These are phyloP conservation scores for Raffaelea deltoideospora DNA, from an alignment of 2,329 filamentous ascomycete genomes.

Conservation along the genomic window DNA sequence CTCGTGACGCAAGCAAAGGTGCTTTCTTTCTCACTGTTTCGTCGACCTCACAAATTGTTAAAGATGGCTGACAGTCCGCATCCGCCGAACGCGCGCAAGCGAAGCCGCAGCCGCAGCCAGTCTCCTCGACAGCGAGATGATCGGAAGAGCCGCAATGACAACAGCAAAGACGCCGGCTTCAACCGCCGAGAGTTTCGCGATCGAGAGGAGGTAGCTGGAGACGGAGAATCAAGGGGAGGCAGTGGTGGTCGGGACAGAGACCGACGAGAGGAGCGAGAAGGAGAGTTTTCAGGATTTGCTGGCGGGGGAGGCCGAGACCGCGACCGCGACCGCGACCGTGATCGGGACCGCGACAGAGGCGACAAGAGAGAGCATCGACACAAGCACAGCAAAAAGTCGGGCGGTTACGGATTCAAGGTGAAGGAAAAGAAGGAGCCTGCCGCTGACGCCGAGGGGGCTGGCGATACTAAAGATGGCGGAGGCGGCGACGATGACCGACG, in stretches of 20 bases:
- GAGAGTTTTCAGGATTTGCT: constrained; percentile 2
- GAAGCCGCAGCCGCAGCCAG: constrained; percentile 1
- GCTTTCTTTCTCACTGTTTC: no score
- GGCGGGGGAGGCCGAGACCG: constrained; percentile 11
- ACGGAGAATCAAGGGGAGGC: no score
- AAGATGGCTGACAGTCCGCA: no score
- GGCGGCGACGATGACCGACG: no score
- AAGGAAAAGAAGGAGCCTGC: constrained; percentile 40
- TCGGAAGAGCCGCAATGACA: neutral
- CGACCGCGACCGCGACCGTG: constrained; percentile 13
- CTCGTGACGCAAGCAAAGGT: no score
- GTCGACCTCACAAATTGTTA: no score
- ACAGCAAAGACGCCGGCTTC: neutral
- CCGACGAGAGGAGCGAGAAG: no score
- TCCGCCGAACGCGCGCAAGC: neutral
- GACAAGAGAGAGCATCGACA: constrained; percentile 2
- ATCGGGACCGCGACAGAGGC: constrained; percentile 13
- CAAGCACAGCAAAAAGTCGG: no score
- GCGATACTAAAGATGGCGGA: no score
- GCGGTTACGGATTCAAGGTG: constrained; percentile 35
- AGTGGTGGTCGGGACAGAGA: neutral
- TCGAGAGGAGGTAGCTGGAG: neutral
- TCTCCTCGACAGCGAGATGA: neutral
- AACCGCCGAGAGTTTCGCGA: neutral
- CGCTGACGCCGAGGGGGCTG: constrained; percentile 25